Conservation (phyloP, 345 rosid genomes). For the Hypericum perforatum region DNA sequence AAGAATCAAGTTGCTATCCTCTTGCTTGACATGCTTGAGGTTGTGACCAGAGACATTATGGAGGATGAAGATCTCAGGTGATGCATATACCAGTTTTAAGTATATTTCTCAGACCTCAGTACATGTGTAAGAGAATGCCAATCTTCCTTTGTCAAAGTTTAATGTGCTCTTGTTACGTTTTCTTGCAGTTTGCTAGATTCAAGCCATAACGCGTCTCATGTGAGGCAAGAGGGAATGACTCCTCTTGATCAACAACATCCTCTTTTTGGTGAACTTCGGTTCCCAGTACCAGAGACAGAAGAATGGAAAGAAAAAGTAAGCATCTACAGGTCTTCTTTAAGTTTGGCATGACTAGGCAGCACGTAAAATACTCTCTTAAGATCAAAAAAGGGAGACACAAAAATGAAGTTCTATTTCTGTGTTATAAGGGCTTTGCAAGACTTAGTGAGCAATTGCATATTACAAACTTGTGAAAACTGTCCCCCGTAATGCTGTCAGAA, state of each 20-base stretch:
- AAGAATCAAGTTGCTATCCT: constrained; percentile 40
- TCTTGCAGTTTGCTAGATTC: constrained; percentile 35
- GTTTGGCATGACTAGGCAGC: background rate
- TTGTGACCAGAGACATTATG: constrained; percentile 49
- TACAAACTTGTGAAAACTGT: no score
- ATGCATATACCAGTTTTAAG: constrained; percentile 12
- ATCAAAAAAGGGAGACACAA: background rate
- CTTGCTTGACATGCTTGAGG: constrained; percentile 48
- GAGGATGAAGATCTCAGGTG: constrained; percentile 45
- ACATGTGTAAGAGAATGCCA: constrained; percentile 3
- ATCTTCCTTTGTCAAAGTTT: constrained; percentile 10
- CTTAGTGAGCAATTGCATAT: no score
- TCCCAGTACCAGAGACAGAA: constrained; percentile 39
- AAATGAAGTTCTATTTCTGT: no score
- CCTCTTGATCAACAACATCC: constrained; percentile 42
- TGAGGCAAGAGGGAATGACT: constrained; percentile 42
- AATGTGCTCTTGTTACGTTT: background rate
- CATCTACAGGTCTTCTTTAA: constrained; percentile 4
- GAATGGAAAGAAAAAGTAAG: constrained; percentile 51
- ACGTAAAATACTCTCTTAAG: background rate
- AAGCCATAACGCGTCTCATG: constrained; percentile 36
- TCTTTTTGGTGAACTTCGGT: constrained; percentile 32
- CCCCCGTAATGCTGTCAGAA: no score
- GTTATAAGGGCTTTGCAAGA: no score
- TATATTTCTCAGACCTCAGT: background rate